Percentiles rank a stretch among this genome's conserved stretches.
Evolutionary conservation across 768 basidiomycete species (phyloP).

Genomic region (Suillus decipiens): DNA sequence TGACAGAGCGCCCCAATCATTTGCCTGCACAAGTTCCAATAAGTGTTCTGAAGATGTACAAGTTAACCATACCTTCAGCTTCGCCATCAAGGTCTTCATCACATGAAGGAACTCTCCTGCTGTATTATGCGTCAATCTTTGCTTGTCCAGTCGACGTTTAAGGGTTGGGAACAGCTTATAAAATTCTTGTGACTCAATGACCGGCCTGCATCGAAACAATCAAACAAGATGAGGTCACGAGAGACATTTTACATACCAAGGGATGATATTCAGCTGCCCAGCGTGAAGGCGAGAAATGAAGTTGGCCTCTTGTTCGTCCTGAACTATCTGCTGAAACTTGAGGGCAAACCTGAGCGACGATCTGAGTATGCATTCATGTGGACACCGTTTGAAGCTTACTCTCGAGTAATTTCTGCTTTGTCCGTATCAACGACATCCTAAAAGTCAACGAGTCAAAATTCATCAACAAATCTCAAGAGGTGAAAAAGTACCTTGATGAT

Average conservation of each 20-base stretch:
- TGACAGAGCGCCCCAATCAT: slow-evolving; percentile 66
- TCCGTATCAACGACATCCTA: slow-evolving; percentile 68
- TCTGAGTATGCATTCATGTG: not conserved
- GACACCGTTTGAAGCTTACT: slow-evolving; percentile 39
- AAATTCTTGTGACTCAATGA: slow-evolving; percentile 63
- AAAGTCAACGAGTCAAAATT: not conserved
- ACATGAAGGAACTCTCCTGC: slow-evolving; percentile 58
- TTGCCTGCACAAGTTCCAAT: slow-evolving; percentile 40
- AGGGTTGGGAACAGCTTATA: slow-evolving; percentile 53
- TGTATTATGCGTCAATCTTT: slow-evolving; percentile 47
- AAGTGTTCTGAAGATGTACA: not conserved
- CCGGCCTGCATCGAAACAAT: slow-evolving; percentile 35
- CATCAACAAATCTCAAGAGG: not conserved
- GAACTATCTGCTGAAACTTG: slow-evolving; percentile 62
- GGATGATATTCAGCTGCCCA: slow-evolving; percentile 56
- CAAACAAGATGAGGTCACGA: not conserved
- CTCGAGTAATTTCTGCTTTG: slow-evolving; percentile 55
- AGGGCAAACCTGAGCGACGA: slow-evolving; percentile 45
- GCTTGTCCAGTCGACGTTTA: slow-evolving; percentile 49
- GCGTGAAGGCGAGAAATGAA: slow-evolving; percentile 63
- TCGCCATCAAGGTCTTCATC: slow-evolving; percentile 68
- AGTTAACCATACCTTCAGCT: slow-evolving; percentile 49
- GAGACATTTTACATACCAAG: slow-evolving; percentile 42
- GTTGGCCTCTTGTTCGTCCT: slow-evolving; percentile 60
- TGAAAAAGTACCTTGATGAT: slow-evolving; percentile 54